Percentiles rank a stretch among this genome's conserved stretches.
Conservation (phyloP, 306 rosid genomes). For the Pyrus pyrifolia region DNA sequence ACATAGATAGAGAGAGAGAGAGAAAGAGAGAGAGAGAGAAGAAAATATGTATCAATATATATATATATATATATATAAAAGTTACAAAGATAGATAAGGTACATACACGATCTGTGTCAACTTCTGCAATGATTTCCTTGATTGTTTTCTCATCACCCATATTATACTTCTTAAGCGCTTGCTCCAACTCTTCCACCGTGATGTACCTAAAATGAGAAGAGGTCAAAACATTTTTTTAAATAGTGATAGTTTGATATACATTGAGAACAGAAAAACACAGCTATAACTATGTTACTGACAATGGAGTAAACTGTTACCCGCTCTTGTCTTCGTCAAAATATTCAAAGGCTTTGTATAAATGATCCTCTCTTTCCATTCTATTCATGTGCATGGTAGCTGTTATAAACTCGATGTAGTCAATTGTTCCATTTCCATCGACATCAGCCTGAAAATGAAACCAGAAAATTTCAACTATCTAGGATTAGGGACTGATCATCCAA, state of each 20-base stretch:
- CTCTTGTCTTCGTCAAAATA: slow-evolving; percentile 86
- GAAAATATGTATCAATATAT: neutral
- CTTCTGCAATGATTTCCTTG: slow-evolving; percentile 94
- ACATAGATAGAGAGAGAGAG: neutral
- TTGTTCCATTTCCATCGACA: slow-evolving; percentile 89
- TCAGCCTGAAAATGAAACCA: slow-evolving; percentile 66
- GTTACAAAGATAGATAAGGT: slow-evolving; percentile 5
- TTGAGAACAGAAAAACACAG: neutral
- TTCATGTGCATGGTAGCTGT: slow-evolving; percentile 96
- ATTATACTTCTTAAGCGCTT: slow-evolving; percentile 78
- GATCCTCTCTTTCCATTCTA: slow-evolving; percentile 93
- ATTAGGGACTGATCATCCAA: slow-evolving; percentile 9
- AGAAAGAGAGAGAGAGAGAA: neutral
- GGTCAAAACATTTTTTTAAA: neutral
- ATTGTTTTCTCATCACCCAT: slow-evolving; percentile 91
- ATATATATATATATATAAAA: no score
- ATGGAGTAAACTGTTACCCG: slow-evolving; percentile 48
- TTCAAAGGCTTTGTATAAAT: slow-evolving; percentile 80
- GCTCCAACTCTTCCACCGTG: slow-evolving; percentile 83
- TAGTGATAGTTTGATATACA: neutral
- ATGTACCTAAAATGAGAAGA: slow-evolving; percentile 47
- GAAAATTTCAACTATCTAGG: neutral
- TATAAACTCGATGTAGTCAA: slow-evolving; percentile 90
- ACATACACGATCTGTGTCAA: slow-evolving; percentile 74
- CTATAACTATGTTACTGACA: neutral